These are phyloP conservation scores for Bipolaris sorokiniana DNA, from an alignment of 2,329 filamentous ascomycete species.

Conservation along the genomic window DNA sequence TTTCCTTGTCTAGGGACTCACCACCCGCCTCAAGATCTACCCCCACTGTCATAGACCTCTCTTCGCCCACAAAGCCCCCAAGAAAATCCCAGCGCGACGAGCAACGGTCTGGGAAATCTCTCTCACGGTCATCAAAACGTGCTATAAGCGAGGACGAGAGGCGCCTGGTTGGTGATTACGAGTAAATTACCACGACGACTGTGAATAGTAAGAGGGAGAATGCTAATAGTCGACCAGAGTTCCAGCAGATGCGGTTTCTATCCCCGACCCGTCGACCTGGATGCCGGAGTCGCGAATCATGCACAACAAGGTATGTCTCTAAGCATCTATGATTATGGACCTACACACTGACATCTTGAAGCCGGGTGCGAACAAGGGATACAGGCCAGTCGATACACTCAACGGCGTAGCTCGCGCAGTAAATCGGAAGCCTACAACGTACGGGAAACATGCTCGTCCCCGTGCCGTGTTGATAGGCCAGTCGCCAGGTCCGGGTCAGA, in stretches of 20 bases:
- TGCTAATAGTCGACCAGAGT: constrained; percentile 21
- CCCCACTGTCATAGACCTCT: constrained; percentile 15
- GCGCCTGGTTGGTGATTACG: constrained; percentile 25
- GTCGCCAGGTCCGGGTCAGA: constrained; percentile 15
- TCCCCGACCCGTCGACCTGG: constrained; percentile 22
- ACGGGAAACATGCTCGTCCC: constrained; percentile 16
- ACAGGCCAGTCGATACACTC: constrained; percentile 23
- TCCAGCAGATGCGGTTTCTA: constrained; percentile 26
- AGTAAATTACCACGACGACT: constrained; percentile 12
- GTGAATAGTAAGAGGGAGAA: not conserved
- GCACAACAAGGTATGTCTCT: constrained; percentile 11
- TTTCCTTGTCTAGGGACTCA: constrained; percentile 9
- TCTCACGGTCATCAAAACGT: not conserved
- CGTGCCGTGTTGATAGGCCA: constrained; percentile 9
- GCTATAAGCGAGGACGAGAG: constrained; percentile 20
- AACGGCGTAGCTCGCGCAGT: constrained; percentile 4
- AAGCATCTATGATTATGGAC: not conserved
- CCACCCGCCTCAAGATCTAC: constrained; percentile 6
- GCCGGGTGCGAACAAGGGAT: constrained; percentile 23
- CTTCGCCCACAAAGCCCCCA: constrained; percentile 13
- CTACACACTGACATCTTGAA: constrained; percentile 15
- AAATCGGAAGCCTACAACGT: constrained; percentile 18
- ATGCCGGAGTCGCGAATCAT: constrained; percentile 6
- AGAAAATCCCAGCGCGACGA: not conserved
- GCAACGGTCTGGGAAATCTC: not conserved